Evolutionary conservation across 768 basidiomycete species (phyloP).

Genomic region (Hygrophoropsis aurantiaca): DNA sequence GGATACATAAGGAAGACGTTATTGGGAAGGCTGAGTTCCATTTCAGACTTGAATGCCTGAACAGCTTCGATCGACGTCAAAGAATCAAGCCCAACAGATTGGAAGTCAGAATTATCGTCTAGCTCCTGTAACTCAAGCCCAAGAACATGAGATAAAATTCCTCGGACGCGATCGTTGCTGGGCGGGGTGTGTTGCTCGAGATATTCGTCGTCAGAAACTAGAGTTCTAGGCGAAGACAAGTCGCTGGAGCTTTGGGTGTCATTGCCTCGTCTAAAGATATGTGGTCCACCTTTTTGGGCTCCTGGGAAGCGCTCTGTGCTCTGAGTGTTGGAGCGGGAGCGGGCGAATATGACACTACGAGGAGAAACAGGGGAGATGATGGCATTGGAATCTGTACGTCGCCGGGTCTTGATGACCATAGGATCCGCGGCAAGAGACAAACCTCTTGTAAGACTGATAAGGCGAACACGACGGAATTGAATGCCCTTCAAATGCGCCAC

Average conservation of each 20-base stretch:
- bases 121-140: constrained; percentile 36
- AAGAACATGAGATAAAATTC: constrained; percentile 46
- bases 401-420: constrained; percentile 6
- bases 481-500: constrained; percentile 59
- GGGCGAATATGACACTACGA: constrained; percentile 25
- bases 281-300: constrained; percentile 9
- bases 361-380: constrained; percentile 25
- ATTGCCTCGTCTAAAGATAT: constrained; percentile 3
- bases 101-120: constrained; percentile 45
- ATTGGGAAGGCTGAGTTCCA: constrained; percentile 42
- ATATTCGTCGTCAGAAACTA: constrained; percentile 37
- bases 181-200: constrained; percentile 10
- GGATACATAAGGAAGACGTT: constrained; percentile 40
- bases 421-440: constrained; percentile 36
- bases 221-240: constrained; percentile 37
- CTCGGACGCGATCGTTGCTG: constrained; percentile 28
- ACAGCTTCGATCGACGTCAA: constrained; percentile 62
- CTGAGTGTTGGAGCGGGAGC: constrained; percentile 25
- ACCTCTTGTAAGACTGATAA: constrained; percentile 47
- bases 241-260: constrained; percentile 12
- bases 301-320: constrained; percentile 10
- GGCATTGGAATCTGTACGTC: constrained; percentile 26
- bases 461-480: constrained; percentile 55
- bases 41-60: constrained; percentile 43
- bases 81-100: constrained; percentile 60